phyloP scores from a whole-genome alignment of 768 basidiomycete genomes.

The Lentinula detonsa region DNA sequence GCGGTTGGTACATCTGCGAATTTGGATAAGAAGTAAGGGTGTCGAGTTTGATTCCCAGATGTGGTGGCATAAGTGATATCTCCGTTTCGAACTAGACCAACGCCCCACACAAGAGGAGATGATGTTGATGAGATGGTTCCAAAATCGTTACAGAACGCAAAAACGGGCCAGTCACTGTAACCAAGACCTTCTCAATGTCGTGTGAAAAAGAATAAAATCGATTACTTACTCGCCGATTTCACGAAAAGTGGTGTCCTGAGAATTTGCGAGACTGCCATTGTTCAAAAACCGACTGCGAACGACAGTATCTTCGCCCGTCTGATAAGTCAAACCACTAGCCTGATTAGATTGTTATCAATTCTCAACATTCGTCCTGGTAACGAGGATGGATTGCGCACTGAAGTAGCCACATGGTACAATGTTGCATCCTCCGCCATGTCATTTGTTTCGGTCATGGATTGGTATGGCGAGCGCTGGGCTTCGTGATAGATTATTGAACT shows the following conservation, averaged over 20 bases:
- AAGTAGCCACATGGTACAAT: conserved; percentile 28
- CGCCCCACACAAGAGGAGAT: conserved; percentile 4
- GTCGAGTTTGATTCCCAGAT: not conserved
- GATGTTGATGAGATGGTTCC: conserved; percentile 20
- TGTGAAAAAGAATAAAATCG: not conserved
- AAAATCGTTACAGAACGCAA: conserved; percentile 35
- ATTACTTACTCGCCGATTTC: conserved; percentile 19
- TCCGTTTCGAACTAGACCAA: conserved; percentile 2
- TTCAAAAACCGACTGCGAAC: conserved; percentile 36
- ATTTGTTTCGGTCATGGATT: conserved; percentile 30
- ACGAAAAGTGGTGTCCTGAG: conserved; percentile 31
- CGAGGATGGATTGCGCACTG: conserved; percentile 16
- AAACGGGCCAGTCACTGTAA: conserved; percentile 34
- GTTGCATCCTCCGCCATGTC: conserved; percentile 41
- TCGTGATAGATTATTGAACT: conserved; percentile 35
- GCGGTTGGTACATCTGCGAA: conserved; percentile 3
- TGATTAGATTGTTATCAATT: not conserved
- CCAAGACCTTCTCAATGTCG: conserved; percentile 5
- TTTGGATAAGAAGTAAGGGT: conserved; percentile 6
- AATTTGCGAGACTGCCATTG: conserved; percentile 28
- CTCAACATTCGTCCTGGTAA: not conserved
- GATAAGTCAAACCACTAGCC: conserved; percentile 25
- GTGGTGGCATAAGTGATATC: not conserved
- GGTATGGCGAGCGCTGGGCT: conserved; percentile 27
- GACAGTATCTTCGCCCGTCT: conserved; percentile 32